phyloP scores from a whole-genome alignment of 208 protist species.

The Herpetomonas muscarum region DNA sequence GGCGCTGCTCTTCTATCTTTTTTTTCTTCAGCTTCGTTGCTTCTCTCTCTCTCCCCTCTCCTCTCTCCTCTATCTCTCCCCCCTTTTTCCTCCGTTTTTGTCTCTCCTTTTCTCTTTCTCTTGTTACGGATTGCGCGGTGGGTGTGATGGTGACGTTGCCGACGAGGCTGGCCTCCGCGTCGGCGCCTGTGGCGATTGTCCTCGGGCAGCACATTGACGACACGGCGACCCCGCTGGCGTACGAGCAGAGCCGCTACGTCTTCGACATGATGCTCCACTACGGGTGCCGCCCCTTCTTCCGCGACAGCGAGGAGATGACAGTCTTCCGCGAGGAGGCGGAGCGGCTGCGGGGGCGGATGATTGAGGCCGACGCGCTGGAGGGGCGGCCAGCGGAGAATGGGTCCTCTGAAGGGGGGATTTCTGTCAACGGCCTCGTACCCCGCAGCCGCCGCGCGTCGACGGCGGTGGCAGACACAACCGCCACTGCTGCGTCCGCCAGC shows the following conservation, averaged over 20 bases:
- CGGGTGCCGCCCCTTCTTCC: slow-evolving; percentile 23
- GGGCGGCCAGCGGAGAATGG: no score
- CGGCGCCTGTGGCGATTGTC: slow-evolving; percentile 28
- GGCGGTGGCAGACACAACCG: no score
- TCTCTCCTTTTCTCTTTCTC: slow-evolving; percentile 9
- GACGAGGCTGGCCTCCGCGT: neutral
- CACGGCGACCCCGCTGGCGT: slow-evolving; percentile 26
- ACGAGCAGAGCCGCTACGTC: slow-evolving; percentile 33
- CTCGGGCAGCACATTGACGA: slow-evolving; percentile 33
- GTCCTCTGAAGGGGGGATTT: no score
- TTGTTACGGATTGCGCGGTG: no score
- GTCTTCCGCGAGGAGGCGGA: neutral
- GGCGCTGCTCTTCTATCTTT: slow-evolving; percentile 4
- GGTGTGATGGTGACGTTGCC: no score
- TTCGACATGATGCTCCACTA: slow-evolving; percentile 42
- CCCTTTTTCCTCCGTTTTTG: no score
- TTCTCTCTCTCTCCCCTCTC: slow-evolving; percentile 7
- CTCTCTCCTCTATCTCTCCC: neutral
- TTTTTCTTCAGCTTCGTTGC: slow-evolving; percentile 3
- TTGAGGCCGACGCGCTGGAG: no score
- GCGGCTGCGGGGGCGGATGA: neutral
- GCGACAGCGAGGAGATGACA: neutral
- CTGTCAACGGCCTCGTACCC: no score
- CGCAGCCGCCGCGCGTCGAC: no score
- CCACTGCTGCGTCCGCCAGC: no score